Base-by-base conservation (phyloP, 805 yeast genomes). In the Cyberlindnera mississippiensis region DNA sequence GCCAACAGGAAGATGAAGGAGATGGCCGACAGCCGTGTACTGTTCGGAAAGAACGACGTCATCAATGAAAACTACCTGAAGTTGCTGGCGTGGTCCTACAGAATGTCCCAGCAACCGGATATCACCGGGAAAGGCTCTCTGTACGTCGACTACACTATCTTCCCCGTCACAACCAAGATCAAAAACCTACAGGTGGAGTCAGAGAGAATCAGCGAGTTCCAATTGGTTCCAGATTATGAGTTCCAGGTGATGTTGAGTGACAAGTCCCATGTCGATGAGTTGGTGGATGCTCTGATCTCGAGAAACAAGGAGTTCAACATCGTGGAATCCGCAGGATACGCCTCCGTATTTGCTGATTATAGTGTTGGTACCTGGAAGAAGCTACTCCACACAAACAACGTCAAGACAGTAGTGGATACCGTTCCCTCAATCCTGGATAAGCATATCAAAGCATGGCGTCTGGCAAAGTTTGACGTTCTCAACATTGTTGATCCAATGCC, bases 31-130 rank as follows among this genome's bases (percentile, higher is more conserved):
- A 37, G 26, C 9, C 35, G 46, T 2, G 36, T 49, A 4, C 30
- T 51, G 2, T 39, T 39, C 13, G 43, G 39, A 2, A 40, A 45
- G n/a, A 28, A 42, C 3, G 40, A 44, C 14, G 39, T 41, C 28
- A 47, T 49, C 33, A 52, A 45, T 28, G 55, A 49, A 30, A 49
- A 49, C 18, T 49, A 51, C 33, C 33, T 52, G 34, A 46, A 45
- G 40, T 28, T 53, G 24, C 37, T 53, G 18, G 57, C 55, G 4
- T 49, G 51, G 50, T 46, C 51, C 3, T 30, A 38, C 10, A 34
- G 37, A 5, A 37, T 33, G 39, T 14, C 39, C 15, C 24, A 26
- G 6, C 35, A 33, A 15, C 15, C 16, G 6, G 36, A 33, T 16
- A 15, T 22, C 17, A 20, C 18, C 4, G 24, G 19, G 13, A 37